Base-by-base conservation (phyloP, 2,329 filamentous ascomycete genomes). In the Daldinia eschscholtzii region DNA sequence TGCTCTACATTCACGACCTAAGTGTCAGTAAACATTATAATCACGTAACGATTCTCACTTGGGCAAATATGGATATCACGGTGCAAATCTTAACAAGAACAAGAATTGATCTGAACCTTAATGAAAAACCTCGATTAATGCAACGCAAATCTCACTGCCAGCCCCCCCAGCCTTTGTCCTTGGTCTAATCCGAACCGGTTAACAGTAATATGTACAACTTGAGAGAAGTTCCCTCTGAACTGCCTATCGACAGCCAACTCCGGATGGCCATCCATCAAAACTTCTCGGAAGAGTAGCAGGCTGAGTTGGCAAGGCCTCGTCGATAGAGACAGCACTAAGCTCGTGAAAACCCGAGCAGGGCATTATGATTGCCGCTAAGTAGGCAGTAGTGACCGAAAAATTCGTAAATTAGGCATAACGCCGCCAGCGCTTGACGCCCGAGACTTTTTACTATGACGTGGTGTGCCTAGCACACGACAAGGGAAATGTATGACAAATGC, bases 181-280 rank as follows among this genome's bases (percentile, higher is more conserved):
- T 70, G 67, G 64, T 67, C 68, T 70, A 69, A 59, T 70, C 70
- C 73, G 65, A 52, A 70, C 67, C 67, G 33, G 67, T 67, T 61
- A 65, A 68, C 9, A 70, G 64, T 52, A 64, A 71, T 77, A 77
- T 77, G 70, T 77, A 77, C 76, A 77, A 61, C 18, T 42, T 64
- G 61, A 57, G 61, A 57, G 46, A 72, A 39, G 30, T 28, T 64
- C 65, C 61, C 57, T 70, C 33, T 23, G 26, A 37, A 57, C 56
- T 56, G 37, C 50, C 58, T 64, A 57, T 57, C 41, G 20, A 59
- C 28, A 50, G 58, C 28, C 48, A 61, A 56, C 67, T 44, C 52
- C 28, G 18, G 48, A 60, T 67, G 15, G 15, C 53, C 53, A 57
- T 53, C 39, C 26, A 50, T 48, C 30, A 50, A 50, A 48, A 53